Percentiles rank a stretch among this genome's conserved stretches.
phyloP scores from a whole-genome alignment of 2,329 filamentous ascomycete species.

The Colletotrichum tofieldiae region DNA sequence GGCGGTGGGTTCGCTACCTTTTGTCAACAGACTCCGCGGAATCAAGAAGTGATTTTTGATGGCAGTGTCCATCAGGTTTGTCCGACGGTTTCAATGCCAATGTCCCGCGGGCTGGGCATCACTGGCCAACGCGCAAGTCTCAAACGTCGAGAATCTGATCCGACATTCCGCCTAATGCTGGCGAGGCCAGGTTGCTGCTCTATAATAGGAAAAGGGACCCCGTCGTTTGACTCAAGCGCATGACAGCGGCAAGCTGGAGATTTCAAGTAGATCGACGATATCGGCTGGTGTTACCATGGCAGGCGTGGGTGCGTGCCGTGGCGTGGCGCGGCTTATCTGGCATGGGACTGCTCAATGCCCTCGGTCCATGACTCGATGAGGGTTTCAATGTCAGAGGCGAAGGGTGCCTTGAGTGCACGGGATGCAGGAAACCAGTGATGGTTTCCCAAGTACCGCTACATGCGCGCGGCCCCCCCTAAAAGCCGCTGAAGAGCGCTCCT shows the following conservation, averaged over 20 bases:
- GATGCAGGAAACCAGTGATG: conserved; percentile 14
- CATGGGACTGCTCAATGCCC: not conserved
- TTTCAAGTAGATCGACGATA: conserved; percentile 25
- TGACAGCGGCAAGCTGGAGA: conserved; percentile 31
- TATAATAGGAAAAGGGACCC: conserved; percentile 19
- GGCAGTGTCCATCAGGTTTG: conserved; percentile 13
- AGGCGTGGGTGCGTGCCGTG: not conserved
- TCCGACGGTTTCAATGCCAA: conserved; percentile 13
- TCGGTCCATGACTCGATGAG: conserved; percentile 35
- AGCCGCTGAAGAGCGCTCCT: conserved; percentile 26
- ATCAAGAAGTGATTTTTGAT: not conserved
- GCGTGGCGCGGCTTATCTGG: conserved; percentile 12
- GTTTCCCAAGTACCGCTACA: conserved; percentile 31
- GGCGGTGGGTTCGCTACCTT: conserved; percentile 8
- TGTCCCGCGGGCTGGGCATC: not conserved
- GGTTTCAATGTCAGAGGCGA: conserved; percentile 34
- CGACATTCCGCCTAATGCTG: conserved; percentile 31
- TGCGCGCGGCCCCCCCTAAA: conserved; percentile 13
- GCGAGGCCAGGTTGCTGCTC: conserved; percentile 9
- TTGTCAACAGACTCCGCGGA: conserved; percentile 4
- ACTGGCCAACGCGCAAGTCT: conserved; percentile 2
- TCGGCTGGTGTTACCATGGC: conserved; percentile 23
- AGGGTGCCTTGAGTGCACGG: conserved; percentile 18
- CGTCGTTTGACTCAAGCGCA: conserved; percentile 39
- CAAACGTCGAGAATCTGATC: conserved; percentile 15